Percentiles rank a stretch among this genome's conserved stretches.
Evolutionary conservation across 805 yeast species (phyloP).

Genomic region (Candida schatavii): DNA sequence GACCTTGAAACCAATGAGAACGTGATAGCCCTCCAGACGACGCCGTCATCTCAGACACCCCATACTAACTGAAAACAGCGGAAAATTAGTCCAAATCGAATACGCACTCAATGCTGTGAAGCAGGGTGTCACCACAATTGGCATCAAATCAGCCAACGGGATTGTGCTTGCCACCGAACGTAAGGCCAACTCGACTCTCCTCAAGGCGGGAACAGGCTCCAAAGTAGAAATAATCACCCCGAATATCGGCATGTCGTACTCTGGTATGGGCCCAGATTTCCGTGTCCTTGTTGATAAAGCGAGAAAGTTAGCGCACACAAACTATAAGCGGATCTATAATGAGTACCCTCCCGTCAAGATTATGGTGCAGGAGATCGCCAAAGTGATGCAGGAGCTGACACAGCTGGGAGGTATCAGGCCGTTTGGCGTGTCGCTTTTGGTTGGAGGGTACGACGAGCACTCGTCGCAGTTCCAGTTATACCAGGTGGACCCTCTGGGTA

Average conservation of each 20-base stretch:
- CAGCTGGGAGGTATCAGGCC: conserved; percentile 99
- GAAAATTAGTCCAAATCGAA: conserved; percentile 96
- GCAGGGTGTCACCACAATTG: conserved; percentile 96
- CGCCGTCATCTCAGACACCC: too few species aligned
- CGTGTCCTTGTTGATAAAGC: conserved; percentile 92
- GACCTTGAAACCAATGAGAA: too few species aligned
- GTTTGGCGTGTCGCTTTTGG: conserved; percentile 91
- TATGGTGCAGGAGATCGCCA: conserved; percentile 91
- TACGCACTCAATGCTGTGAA: conserved; percentile 96
- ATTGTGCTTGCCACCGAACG: conserved; percentile 96
- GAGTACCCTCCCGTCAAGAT: conserved; percentile 97
- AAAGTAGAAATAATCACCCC: conserved; percentile 88
- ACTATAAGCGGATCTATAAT: conserved; percentile 88
- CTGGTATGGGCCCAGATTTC: conserved; percentile 99
- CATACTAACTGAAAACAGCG: conserved; percentile 52
- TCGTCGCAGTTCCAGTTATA: conserved; percentile 70
- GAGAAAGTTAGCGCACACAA: conserved; percentile 87
- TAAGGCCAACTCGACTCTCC: conserved; percentile 75
- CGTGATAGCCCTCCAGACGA: too few species aligned
- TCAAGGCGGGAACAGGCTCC: conserved; percentile 68
- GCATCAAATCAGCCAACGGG: conserved; percentile 92
- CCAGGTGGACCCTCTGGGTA: conserved; percentile 97
- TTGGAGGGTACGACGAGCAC: conserved; percentile 90
- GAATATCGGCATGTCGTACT: conserved; percentile 91
- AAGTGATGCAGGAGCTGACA: conserved; percentile 97